phyloP scores from a whole-genome alignment of 768 basidiomycete genomes.

The Filobasidium wieringae region DNA sequence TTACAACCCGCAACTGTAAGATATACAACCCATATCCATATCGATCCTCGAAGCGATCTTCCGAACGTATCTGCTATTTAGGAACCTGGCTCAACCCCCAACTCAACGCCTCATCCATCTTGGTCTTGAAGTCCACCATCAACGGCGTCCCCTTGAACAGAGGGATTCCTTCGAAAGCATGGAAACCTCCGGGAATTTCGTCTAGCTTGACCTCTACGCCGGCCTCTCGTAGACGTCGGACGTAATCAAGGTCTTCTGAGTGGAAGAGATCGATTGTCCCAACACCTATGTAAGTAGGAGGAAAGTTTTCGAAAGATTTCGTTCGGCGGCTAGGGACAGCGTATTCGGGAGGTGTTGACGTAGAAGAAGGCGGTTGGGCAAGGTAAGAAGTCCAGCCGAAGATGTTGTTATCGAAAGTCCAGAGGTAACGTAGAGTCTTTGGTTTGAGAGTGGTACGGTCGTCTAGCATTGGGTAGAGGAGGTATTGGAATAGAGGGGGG shows the following conservation, averaged over 20 bases:
- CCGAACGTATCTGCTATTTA: too few species aligned
- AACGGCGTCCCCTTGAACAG: neutral
- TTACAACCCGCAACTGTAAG: too few species aligned
- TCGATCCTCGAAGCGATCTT: too few species aligned
- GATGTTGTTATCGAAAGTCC: neutral
- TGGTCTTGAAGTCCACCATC: neutral
- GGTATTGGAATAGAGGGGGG: neutral
- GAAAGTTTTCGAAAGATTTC: neutral
- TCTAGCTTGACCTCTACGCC: neutral
- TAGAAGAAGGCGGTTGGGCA: neutral
- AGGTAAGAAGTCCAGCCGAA: neutral
- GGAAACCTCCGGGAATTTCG: neutral
- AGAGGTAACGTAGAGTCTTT: neutral
- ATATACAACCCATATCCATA: too few species aligned
- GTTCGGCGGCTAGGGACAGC: constrained; percentile 4
- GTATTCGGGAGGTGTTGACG: neutral
- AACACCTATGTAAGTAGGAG: constrained; percentile 1
- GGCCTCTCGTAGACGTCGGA: neutral
- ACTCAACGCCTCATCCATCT: too few species aligned
- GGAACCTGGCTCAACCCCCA: too few species aligned
- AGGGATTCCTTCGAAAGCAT: constrained; percentile 1
- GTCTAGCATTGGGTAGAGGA: neutral
- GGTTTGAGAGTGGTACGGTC: neutral
- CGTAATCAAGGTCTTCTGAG: constrained; percentile 6
- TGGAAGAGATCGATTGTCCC: constrained; percentile 5